These are phyloP conservation scores for Pyrus pyrifolia DNA, from an alignment of 306 rosid species.

Conservation along the genomic window DNA sequence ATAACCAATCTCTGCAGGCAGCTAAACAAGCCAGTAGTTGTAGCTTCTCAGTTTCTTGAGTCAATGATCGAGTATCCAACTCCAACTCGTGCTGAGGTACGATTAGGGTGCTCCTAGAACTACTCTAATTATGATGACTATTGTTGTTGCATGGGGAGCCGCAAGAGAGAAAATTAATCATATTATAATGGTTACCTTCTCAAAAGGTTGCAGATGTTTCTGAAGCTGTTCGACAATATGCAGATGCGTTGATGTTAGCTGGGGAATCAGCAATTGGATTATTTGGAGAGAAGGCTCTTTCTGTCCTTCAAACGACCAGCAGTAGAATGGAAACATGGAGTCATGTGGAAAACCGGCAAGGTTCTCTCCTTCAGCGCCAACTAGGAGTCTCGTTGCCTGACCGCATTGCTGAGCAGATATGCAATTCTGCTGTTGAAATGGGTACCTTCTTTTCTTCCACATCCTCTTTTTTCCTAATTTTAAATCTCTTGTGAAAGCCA, in stretches of 20 bases:
- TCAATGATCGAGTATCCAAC: conserved; percentile 96
- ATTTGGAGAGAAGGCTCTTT: conserved; percentile 66
- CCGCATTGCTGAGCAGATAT: conserved; percentile 71
- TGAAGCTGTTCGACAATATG: conserved; percentile 77
- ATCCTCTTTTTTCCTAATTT: background rate
- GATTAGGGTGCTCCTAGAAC: background rate
- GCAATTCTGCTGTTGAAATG: conserved; percentile 71
- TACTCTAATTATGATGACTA: background rate
- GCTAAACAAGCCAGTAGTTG: conserved; percentile 82
- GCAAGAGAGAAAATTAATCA: background rate
- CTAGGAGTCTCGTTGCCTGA: conserved; percentile 64
- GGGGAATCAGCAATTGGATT: conserved; percentile 89
- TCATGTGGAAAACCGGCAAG: conserved; percentile 55
- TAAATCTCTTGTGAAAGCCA: background rate
- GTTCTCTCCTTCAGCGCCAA: conserved; percentile 36
- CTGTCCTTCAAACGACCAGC: conserved; percentile 68
- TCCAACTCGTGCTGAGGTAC: conserved; percentile 95
- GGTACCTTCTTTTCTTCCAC: conserved; percentile 34
- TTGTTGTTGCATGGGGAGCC: background rate
- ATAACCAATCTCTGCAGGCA: conserved; percentile 63
- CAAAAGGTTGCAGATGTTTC: conserved; percentile 88
- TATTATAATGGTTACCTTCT: background rate
- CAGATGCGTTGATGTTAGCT: conserved; percentile 84
- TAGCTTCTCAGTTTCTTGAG: conserved; percentile 91
- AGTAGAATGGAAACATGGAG: conserved; percentile 70